Conservation (phyloP, 1,284 basidiomycete genomes). For the Schizopora paradoxa region DNA sequence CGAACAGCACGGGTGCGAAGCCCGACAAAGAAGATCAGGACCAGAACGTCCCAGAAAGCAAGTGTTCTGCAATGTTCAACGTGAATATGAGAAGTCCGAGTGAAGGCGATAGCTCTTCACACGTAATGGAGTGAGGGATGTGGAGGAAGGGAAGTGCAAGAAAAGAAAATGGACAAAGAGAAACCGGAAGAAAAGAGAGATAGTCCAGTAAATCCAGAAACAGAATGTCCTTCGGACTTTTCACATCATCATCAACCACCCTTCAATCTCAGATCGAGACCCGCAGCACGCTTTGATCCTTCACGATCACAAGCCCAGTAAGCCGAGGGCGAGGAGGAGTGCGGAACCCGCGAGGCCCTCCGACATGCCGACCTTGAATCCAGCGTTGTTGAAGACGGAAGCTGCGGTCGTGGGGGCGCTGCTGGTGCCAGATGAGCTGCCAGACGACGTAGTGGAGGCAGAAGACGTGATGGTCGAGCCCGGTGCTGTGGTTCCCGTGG, state of each 20-base stretch:
- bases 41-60: background rate
- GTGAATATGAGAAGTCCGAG: too few species aligned
- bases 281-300: slow-evolving; percentile 40
- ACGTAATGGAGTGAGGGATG: too few species aligned
- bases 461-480: background rate
- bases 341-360: slow-evolving; percentile 24
- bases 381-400: slow-evolving; percentile 22
- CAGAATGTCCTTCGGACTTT: too few species aligned
- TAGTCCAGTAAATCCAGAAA: too few species aligned
- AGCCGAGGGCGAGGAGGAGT: slow-evolving; percentile 34
- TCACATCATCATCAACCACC: too few species aligned
- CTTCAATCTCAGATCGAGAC: too few species aligned
- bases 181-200: too few species aligned
- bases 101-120: too few species aligned
- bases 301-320: slow-evolving; percentile 35
- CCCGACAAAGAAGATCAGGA: background rate
- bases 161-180: background rate
- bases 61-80: too few species aligned
- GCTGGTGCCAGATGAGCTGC: slow-evolving; percentile 20
- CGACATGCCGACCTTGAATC: slow-evolving; percentile 30
- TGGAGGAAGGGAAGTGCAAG: too few species aligned
- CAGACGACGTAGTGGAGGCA: slow-evolving; percentile 10
- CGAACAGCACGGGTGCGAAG: too few species aligned
- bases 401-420: slow-evolving; percentile 25
- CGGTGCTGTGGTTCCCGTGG: slow-evolving; percentile 9